phyloP scores from a whole-genome alignment of 106 monocot genomes.

The Vanilla planifolia region DNA sequence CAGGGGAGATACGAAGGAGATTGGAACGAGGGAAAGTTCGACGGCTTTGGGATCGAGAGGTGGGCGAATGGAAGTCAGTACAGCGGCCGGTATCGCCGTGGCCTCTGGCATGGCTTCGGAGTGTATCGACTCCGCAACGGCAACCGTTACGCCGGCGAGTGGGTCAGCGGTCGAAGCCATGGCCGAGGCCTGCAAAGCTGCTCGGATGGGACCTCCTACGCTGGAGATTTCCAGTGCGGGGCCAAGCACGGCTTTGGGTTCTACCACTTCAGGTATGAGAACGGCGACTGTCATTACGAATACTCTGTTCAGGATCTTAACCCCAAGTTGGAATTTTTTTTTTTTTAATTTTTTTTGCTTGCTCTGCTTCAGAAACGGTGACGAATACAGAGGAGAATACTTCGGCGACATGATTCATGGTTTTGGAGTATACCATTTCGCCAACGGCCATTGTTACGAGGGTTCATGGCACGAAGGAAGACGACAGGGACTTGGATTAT shows the following conservation, averaged over 20 bases:
- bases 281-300: background rate
- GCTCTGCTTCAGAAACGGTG: constrained; percentile 22
- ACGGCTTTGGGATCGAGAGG: constrained; percentile 44
- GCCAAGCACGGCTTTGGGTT: constrained; percentile 47
- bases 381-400: constrained; percentile 26
- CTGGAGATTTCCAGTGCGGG: constrained; percentile 41
- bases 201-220: constrained; percentile 45
- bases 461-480: constrained; percentile 48
- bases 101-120: constrained; percentile 37
- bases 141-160: constrained; percentile 45
- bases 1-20: constrained; percentile 50
- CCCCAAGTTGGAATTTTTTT: no score
- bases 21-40: constrained; percentile 44
- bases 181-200: constrained; percentile 40
- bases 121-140: constrained; percentile 40
- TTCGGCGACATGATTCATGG: constrained; percentile 47
- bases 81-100: constrained; percentile 31
- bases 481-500: constrained; percentile 38
- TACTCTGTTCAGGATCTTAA: background rate
- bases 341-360: background rate
- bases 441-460: constrained; percentile 39
- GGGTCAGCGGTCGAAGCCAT: constrained; percentile 49
- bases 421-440: constrained; percentile 40
- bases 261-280: constrained; percentile 41
- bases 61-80: constrained; percentile 52